Evolutionary conservation across 495 filamentous ascomycete genomes (phyloP), one percentile per base, ranked within the genome.

Genomic region (Aspergillus mulundensis): DNA sequence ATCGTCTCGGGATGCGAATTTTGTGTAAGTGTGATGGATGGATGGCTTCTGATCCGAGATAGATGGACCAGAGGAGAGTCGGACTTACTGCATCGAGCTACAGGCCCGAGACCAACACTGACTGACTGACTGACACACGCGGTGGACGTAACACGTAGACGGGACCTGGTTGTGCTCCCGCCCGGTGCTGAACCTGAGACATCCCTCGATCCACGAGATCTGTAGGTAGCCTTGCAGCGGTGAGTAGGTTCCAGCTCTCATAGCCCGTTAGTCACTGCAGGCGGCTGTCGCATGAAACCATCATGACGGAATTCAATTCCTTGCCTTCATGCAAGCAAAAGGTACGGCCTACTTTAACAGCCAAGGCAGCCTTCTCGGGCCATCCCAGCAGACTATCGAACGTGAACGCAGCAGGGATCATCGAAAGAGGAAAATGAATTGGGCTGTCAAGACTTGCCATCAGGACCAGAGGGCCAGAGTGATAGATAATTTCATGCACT

Each of bases 201-300:
- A 24, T 36, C 21, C 19, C 20, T 11, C 1, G 23, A 28, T 28
- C 25, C 3, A 28, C 46, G 25, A 19, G 25, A 20, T 14, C 46
- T 49, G 46, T 20, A 36, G 46, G 46, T 36, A 49, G 18, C 46
- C 28, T 34, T 36, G 10, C 6, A 49, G 46, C 46, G 46, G 46
- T 34, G 25, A 34, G 25, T 21, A 11, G 21, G 1, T 4, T 12
- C 11, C 18, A 3, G 5, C 40, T 7, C 14, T 11, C 8, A 14
- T 11, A 42, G 19, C 19, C n/a, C 5, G 40, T n/a, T 3, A 42
- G 5, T 5, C 5, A 21, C 1, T 42, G 19, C 32, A 36, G 32
- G 11, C 5, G 11, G 2, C 12, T 36, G 32, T 36, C 11, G 5
- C 32, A 36, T 36, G 12, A 36, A 36, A 10, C 32, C 32, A 36